A percentile compares a stretch with the other conserved stretches of the same genome.
phyloP scores from a whole-genome alignment of 768 basidiomycete species.

The Leccinum variicolor region DNA sequence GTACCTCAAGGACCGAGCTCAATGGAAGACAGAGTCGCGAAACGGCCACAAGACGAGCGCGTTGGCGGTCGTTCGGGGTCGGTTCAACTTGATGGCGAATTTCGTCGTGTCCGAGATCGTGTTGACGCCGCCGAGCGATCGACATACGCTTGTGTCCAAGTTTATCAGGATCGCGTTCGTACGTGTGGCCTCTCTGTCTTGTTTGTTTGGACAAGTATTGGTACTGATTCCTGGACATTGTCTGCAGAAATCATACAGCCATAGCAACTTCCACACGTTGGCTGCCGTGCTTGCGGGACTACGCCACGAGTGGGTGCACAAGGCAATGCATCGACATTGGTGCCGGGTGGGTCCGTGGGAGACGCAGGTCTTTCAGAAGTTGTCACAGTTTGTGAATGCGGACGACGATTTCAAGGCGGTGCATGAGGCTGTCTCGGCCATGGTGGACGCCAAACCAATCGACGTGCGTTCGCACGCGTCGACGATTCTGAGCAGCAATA shows the following conservation, averaged over 20 bases:
- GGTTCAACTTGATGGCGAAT: conserved; percentile 82
- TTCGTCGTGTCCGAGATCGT: conserved; percentile 82
- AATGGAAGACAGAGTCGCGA: conserved; percentile 61
- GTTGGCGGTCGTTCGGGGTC: conserved; percentile 68
- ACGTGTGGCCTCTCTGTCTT: conserved; percentile 23
- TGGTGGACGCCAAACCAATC: conserved; percentile 63
- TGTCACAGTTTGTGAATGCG: conserved; percentile 62
- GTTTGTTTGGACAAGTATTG: neutral
- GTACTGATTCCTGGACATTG: neutral
- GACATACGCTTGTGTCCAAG: conserved; percentile 65
- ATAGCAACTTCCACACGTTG: conserved; percentile 75
- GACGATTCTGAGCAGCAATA: conserved; percentile 47
- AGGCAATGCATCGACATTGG: conserved; percentile 60
- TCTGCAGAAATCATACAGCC: conserved; percentile 71
- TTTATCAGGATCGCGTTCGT: conserved; percentile 88
- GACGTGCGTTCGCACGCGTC: conserved; percentile 51
- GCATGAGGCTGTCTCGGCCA: conserved; percentile 57
- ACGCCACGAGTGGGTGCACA: conserved; percentile 62
- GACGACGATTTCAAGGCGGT: conserved; percentile 74
- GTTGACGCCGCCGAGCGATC: conserved; percentile 62
- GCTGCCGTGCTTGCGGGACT: conserved; percentile 80
- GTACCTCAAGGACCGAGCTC: conserved; percentile 72
- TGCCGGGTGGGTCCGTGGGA: conserved; percentile 67
- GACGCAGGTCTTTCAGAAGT: conserved; percentile 65
- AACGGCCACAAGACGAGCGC: conserved; percentile 64